Evolutionary conservation across 2,329 filamentous ascomycete species (phyloP), one percentile per base, ranked within the genome.

Genomic region (Fusarium brevicatenulatum): DNA sequence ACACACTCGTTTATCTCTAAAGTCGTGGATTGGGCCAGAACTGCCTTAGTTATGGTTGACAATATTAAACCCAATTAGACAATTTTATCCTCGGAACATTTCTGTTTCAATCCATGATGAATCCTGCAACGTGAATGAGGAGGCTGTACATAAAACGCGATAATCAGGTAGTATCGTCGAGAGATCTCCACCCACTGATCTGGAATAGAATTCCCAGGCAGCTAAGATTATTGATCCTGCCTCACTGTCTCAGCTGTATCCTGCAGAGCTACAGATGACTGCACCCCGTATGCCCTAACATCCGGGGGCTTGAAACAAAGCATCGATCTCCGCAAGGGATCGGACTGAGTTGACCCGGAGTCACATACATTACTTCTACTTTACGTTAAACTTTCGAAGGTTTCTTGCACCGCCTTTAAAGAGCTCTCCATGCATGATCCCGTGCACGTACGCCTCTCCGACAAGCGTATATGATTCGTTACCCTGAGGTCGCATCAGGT

Each of bases 21-120:
- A 5, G 13, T n/a, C n/a, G 8, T 21, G 5, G 21, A 12, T 36
- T 34, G 39, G 30, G n/a, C 8, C 30, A 47, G 13, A 23, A 4
- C 19, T n/a, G n/a, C n/a, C n/a, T n/a, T 57, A 57, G n/a, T 16
- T 16, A 12, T 16, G n/a, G 40, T 47, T 32, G 54, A 21, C 30
- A 47, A 57, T 47, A n/a, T n/a, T 2, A 18, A 46, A 9, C 18
- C 40, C 40, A 58, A 15, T 44, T 25, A 21, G 10, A 46, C 19
- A 12, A 30, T 2, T 0, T 4, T 11, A 5, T 30, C 9, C 5
- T 28, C 1, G 19, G 4, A 47, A 21, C 4, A 28, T 16, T 5
- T 21, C 2, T 47, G 44, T 21, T 21, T 28, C 8, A 5, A 15
- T 15, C 25, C 5, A 10, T 28, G 25, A 10, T 28, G 25, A 15